Evolutionary conservation across 345 rosid species (phyloP).

Genomic region (Euphorbia peplus): DNA sequence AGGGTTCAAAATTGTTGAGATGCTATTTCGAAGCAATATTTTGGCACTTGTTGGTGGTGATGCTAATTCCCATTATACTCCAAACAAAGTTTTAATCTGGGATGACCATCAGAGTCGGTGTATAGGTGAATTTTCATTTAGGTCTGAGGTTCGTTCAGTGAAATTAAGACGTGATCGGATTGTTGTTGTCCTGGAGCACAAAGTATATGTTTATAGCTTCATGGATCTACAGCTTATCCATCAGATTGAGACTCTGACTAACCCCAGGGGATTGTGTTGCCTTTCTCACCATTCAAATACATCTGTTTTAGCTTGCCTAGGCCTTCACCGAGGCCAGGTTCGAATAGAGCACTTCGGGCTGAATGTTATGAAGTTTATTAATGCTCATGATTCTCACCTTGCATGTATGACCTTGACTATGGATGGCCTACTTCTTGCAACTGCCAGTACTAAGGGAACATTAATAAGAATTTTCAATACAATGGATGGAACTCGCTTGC

Average conservation of each 20-base stretch:
- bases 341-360: conserved; percentile 79
- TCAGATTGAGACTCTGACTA: conserved; percentile 77
- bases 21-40: conserved; percentile 87
- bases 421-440: conserved; percentile 91
- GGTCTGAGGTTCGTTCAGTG: conserved; percentile 78
- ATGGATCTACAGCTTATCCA: conserved; percentile 74
- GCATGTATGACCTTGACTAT: conserved; percentile 78
- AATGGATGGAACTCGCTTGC: conserved; percentile 81
- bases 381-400: conserved; percentile 74
- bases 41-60: conserved; percentile 78
- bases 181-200: conserved; percentile 84
- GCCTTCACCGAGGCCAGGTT: conserved; percentile 77
- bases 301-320: conserved; percentile 83
- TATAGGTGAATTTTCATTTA: conserved; percentile 76
- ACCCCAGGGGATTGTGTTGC: conserved; percentile 82
- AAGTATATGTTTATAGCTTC: conserved; percentile 72
- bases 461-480: conserved; percentile 90
- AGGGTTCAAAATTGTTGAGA: conserved; percentile 82
- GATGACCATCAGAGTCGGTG: conserved; percentile 87
- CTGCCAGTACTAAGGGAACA: conserved; percentile 88
- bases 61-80: conserved; percentile 71
- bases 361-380: conserved; percentile 62
- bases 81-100: conserved; percentile 83
- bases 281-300: conserved; percentile 76
- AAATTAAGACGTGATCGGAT: conserved; percentile 69